phyloP scores from a whole-genome alignment of 2,329 filamentous ascomycete genomes.

The Xylariaceae sp. region DNA sequence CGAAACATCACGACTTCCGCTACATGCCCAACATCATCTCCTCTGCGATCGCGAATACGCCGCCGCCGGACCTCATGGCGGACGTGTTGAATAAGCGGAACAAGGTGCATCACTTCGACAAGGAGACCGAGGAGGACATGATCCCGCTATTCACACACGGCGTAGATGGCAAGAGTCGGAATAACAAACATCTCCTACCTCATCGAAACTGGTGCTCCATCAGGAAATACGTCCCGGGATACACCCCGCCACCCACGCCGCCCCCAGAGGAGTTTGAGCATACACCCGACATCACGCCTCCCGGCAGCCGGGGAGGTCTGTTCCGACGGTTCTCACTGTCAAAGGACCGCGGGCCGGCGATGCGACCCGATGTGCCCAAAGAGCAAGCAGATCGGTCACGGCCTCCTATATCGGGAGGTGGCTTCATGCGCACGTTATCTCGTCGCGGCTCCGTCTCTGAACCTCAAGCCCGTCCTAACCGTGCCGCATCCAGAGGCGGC shows the following conservation, averaged over 20 bases:
- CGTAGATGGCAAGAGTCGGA: slow-evolving; percentile 81
- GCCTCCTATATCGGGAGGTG: slow-evolving; percentile 41
- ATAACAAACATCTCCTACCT: slow-evolving; percentile 84
- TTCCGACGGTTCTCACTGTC: slow-evolving; percentile 41
- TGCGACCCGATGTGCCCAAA: slow-evolving; percentile 35
- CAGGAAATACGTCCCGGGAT: slow-evolving; percentile 72
- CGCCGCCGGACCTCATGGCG: slow-evolving; percentile 79
- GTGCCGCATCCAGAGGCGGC: slow-evolving; percentile 29
- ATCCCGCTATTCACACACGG: slow-evolving; percentile 88
- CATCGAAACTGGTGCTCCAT: slow-evolving; percentile 96
- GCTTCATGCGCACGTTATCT: slow-evolving; percentile 42
- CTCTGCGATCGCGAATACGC: slow-evolving; percentile 89
- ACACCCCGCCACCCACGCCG: slow-evolving; percentile 67
- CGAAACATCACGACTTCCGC: slow-evolving; percentile 86
- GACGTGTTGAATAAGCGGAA: slow-evolving; percentile 93
- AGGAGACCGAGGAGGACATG: slow-evolving; percentile 88
- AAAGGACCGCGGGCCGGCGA: slow-evolving; percentile 33
- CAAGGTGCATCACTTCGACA: slow-evolving; percentile 67
- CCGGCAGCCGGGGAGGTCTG: slow-evolving; percentile 34
- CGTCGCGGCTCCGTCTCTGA: slow-evolving; percentile 35
- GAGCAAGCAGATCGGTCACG: slow-evolving; percentile 37
- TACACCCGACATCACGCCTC: slow-evolving; percentile 34
- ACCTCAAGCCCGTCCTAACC: slow-evolving; percentile 31
- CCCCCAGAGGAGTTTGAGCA: slow-evolving; percentile 42
- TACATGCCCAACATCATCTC: slow-evolving; percentile 97